Evolutionary conservation across 1,284 basidiomycete genomes (phyloP), one percentile per base, ranked within the genome.

Genomic region (Cerrena zonata): DNA sequence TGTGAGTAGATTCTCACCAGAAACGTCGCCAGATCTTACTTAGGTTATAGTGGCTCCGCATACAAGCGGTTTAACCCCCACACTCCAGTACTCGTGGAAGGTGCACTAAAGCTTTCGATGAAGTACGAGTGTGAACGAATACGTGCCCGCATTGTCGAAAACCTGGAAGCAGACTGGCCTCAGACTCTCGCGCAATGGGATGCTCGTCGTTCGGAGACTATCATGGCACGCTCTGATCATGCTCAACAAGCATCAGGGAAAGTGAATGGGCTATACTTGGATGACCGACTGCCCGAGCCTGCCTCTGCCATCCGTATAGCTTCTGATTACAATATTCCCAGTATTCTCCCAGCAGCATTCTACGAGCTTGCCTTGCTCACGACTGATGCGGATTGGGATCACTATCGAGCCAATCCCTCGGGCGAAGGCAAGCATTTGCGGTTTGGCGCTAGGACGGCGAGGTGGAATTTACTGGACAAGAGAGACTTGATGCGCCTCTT

Each of bases 141-240:
- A 19, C 59, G 64, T 25, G 50, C 53, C 21, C 63, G 64, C 46
- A 60, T 68, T 55, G 59, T 65, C 48, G 57, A 61, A 51, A 64
- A 62, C 54, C 58, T 68, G 54, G 64, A 66, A 52, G 63, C 60
- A 7, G 66, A 68, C 58, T 68, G 66, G 66, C 66, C 66, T 2
- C 61, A 61, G 49, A 65, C 65, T 21, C 65, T 67, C 49, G 60
- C 60, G 5, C 65, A 65, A 45, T 68, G 65, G 65, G 65, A 68
- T 55, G 59, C 61, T 1, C 61, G 63, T 34, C 60, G 61, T 41
- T 55, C 59, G 34, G 66, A 67, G 51, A 56, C 57, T 39, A 56
- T 62, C 50, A 57, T 66, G 56, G 59, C 60, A 19, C 63, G 63
- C 52, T 65, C 63, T 21, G 64, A 67, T 56, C 65, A 65, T 56